Evolutionary conservation across 805 yeast genomes (phyloP).

Genomic region (Jamesozyma jinghongensis): DNA sequence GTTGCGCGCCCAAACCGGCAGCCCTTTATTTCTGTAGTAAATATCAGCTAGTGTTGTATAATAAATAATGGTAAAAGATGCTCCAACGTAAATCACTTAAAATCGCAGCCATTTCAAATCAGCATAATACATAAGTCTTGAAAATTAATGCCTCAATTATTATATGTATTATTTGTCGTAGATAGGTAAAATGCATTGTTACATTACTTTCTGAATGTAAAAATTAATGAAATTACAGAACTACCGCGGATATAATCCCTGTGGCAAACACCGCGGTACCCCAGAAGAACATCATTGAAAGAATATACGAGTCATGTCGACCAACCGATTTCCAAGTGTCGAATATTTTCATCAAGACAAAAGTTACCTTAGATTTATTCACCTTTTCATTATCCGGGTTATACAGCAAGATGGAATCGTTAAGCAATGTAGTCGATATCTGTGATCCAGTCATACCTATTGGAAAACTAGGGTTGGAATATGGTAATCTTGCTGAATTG

Average conservation of each 20-base stretch:
- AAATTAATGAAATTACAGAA: neutral
- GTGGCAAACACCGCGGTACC: constrained; percentile 10
- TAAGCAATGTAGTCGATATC: neutral
- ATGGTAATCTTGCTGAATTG: neutral
- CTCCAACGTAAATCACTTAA: too few species aligned
- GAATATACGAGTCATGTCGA: constrained; percentile 10
- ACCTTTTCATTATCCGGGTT: neutral
- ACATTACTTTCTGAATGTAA: too few species aligned
- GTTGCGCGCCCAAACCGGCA: too few species aligned
- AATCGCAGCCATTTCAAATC: too few species aligned
- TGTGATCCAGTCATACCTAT: neutral
- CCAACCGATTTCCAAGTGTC: constrained; percentile 13
- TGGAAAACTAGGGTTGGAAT: neutral
- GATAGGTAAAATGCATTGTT: too few species aligned
- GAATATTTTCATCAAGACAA: neutral
- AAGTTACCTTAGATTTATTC: constrained; percentile 1
- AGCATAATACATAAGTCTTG: too few species aligned
- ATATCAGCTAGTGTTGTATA: too few species aligned
- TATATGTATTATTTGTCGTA: too few species aligned
- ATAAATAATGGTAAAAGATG: too few species aligned
- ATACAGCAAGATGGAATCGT: neutral
- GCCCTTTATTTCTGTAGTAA: too few species aligned
- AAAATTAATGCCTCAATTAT: too few species aligned
- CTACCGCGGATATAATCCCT: constrained; percentile 10
- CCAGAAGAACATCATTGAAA: constrained; percentile 14